Base-by-base conservation (phyloP, 2,329 filamentous ascomycete species). In the Amesomyces nigricolor region DNA sequence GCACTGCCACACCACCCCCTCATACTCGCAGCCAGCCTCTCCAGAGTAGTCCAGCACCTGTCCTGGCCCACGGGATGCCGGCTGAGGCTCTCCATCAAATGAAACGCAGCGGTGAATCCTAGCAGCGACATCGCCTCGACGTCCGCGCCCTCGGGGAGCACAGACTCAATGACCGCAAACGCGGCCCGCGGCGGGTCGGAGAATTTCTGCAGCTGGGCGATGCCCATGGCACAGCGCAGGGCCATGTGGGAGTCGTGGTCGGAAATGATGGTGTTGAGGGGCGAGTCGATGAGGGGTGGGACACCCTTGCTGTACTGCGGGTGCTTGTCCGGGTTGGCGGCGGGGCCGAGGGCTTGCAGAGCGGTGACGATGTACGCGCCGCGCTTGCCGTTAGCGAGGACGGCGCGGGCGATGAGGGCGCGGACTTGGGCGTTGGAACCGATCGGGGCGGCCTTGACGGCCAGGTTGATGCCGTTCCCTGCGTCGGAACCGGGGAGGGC, bases 401-500 rank as follows among this genome's bases (percentile, higher is more conserved):
- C 73, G 4, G 83, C 81, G 19, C 79, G 79, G 3, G 82, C 78
- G 32, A 85, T 75, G 2, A 84, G 72, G 19, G 80, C 81, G 35
- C 82, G 81, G 14, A 79, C 72, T 58, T 83, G 81, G 14, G 88
- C 86, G 19, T 83, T 82, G 1, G 90, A 95, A 11, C 87, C 88
- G 38, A 87, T 83, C 0, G 92, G 92, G 0, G 91, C 89, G 7
- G 84, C 80, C 56, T 81, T 79, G 59, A 89, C 77, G 2, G 91
- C 89, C 35, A 89, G 76, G 0, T 82, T 77, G 32, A 96, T 76
- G 54, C 83, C 76, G 56, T 70, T 73, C 2, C 72, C 73, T 1
- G 72, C 67, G 40, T 62, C 69, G 32, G 70, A 67, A 52, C 70
- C 69, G n/a, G 67, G 72, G 10, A 70, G 67, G 16, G 73, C 72